These are phyloP conservation scores for Didymella segeticola DNA, from an alignment of 2,329 filamentous ascomycete species.

Conservation along the genomic window DNA sequence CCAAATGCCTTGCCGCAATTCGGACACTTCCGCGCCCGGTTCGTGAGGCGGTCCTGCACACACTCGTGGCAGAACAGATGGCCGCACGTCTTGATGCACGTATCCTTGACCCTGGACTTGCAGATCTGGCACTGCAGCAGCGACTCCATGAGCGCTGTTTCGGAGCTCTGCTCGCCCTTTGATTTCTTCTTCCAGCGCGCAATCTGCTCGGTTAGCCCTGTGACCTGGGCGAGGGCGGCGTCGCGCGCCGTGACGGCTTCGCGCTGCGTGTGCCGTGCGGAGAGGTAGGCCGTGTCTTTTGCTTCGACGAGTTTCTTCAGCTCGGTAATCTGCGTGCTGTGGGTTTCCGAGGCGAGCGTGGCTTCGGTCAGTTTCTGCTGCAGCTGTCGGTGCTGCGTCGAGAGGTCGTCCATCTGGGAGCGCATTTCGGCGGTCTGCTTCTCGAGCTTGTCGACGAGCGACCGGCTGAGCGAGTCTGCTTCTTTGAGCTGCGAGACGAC, in stretches of 20 bases:
- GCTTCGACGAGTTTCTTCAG: slow-evolving; percentile 75
- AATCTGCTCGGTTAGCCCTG: slow-evolving; percentile 80
- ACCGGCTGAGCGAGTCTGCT: slow-evolving; percentile 77
- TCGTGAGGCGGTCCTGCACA: slow-evolving; percentile 85
- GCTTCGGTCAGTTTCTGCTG: slow-evolving; percentile 76
- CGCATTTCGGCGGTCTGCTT: slow-evolving; percentile 87
- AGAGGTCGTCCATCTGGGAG: slow-evolving; percentile 75
- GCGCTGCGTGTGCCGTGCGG: slow-evolving; percentile 67
- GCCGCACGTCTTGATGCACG: slow-evolving; percentile 89
- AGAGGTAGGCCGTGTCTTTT: slow-evolving; percentile 74
- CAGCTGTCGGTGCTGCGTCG: slow-evolving; percentile 75
- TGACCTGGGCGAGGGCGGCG: slow-evolving; percentile 76
- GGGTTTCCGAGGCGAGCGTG: slow-evolving; percentile 70
- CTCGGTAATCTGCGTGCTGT: slow-evolving; percentile 78
- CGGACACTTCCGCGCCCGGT: slow-evolving; percentile 92
- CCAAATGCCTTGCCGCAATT: slow-evolving; percentile 94
- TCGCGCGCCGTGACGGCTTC: slow-evolving; percentile 76
- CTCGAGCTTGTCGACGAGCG: slow-evolving; percentile 81
- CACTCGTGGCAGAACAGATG: slow-evolving; percentile 93
- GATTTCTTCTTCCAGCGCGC: slow-evolving; percentile 87
- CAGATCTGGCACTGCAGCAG: slow-evolving; percentile 91
- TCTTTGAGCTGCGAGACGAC: slow-evolving; percentile 95
- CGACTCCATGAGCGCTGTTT: slow-evolving; percentile 80
- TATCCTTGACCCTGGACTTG: slow-evolving; percentile 92
- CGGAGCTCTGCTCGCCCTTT: slow-evolving; percentile 78